Evolutionary conservation across 495 filamentous ascomycete species (phyloP), one percentile per base, ranked within the genome.

Genomic region (Penicillium riverlandense): DNA sequence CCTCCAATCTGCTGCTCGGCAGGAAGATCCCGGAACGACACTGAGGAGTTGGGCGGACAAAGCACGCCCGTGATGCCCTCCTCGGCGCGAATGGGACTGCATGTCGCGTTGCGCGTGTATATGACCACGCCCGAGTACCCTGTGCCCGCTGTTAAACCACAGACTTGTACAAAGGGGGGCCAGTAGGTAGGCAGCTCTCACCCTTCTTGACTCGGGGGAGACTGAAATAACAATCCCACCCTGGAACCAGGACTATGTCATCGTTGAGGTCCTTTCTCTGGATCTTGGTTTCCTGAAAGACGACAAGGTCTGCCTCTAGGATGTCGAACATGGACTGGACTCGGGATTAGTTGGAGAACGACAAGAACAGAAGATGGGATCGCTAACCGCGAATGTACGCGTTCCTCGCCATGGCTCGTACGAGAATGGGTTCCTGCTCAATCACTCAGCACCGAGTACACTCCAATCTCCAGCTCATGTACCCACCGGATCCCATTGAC

Each of bases 61-160:
- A 96, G 76, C 9, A 87, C 70, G 8, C 92, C 92, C 4, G 86
- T 85, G 43, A 98, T 79, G 27, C 92, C 92, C 71, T 96, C 92
- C 67, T 98, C 92, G 2, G 90, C 91, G 36, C 84, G 79, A 11
- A 98, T 89, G 0, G 92, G 92, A 12, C 82, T 79, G 61, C 92
- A 97, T 41, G 79, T 82, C 4, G 86, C 79, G 57, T 90, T 88
- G n/a, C 90, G 80, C 2, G 89, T 96, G 63, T 97, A 98, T 13
- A 98, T 87, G 10, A 85, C 92, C 2, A 98, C 88, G 2, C 92
- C 92, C 12, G 92, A 94, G 60, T 98, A 98, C n/a, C 92, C 90
- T 94, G 32, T 3, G 22, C 22, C 22, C 22, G 22, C 22, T 22
- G 22, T 22, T 22, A 22, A 22, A 22, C 4, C 22, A 22, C 22